Percentiles rank a stretch among this genome's conserved stretches.
Evolutionary conservation across 2,329 filamentous ascomycete species (phyloP).

Genomic region (Stemphylium beticola): DNA sequence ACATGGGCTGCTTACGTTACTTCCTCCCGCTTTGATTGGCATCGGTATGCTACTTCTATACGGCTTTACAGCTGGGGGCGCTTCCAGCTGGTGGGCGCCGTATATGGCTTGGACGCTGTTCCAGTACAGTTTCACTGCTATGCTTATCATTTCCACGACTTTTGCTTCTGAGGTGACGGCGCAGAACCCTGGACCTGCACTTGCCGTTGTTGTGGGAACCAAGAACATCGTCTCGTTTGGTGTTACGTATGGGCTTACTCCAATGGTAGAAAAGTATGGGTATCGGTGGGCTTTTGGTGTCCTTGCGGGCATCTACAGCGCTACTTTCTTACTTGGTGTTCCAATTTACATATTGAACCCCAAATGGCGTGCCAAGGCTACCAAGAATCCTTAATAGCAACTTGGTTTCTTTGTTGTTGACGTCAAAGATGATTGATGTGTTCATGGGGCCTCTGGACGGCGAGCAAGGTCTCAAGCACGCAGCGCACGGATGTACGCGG

Average conservation of each 20-base stretch:
- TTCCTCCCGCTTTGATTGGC: not conserved
- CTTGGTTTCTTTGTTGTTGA: too few species aligned
- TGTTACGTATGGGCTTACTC: not conserved
- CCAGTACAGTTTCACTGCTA: not conserved
- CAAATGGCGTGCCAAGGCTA: not conserved
- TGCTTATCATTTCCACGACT: not conserved
- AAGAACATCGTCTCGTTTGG: constrained; percentile 7
- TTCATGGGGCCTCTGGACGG: too few species aligned
- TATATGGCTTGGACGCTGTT: constrained; percentile 6
- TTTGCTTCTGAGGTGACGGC: constrained; percentile 5
- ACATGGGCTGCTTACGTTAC: not conserved
- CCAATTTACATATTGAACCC: not conserved
- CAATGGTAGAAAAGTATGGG: constrained; percentile 1
- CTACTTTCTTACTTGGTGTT: not conserved
- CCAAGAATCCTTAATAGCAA: not conserved
- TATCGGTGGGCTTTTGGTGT: constrained; percentile 5
- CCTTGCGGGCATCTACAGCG: not conserved
- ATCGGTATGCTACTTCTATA: constrained; percentile 3
- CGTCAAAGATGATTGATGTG: too few species aligned
- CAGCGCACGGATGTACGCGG: too few species aligned
- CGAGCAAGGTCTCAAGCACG: too few species aligned
- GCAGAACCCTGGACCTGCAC: constrained; percentile 2
- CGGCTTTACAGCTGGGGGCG: not conserved
- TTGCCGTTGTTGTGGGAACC: constrained; percentile 2
- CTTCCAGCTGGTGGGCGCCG: not conserved